Evolutionary conservation across 1,139 yeast genomes (phyloP), one percentile per base, ranked within the genome.

Genomic region (Saccharomyces hybrid): DNA sequence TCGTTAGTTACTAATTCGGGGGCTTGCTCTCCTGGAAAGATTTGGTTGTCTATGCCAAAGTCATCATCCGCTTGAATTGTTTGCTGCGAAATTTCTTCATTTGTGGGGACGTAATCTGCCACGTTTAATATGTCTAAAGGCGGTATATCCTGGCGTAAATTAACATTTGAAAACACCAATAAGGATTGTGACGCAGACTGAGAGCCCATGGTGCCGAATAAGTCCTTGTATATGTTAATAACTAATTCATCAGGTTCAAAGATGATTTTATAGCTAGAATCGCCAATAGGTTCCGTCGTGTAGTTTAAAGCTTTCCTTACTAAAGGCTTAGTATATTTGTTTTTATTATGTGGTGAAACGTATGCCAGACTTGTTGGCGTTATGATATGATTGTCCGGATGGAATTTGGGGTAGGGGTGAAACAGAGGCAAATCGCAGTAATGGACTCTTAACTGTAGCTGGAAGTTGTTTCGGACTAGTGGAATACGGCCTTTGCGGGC

Each of bases 191-290:
- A 53, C 6, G 66, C 59, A 19, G 53, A 53, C 54, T 66, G 70
- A 29, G 59, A 48, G 12, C 64, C 63, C 26, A 62, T 47, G 7
- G 63, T 56, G 1, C 67, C 69, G 53, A 60, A 68, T 26, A 66
- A 47, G 31, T 56, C 61, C 24, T 49, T 55, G 52, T 64, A 64
- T 28, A 68, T 60, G 49, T 61, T 61, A 24, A 58, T 56, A 2
- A 65, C 59, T 31, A 61, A 55, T 55, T 64, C 67, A 50, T 68
- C 70, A 2, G 71, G 69, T 28, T 61, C 61, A 49, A 68, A 65
- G 9, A 61, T 51, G 3, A 66, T 53, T 51, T 56, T 58, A 44
- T 51, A 56, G 2, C 44, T 38, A 21, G 53, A 44, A 9, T 54
- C 54, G 47, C 53, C 50, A 2, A 52, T 19, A 2, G 49, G 47